Base-by-base conservation (phyloP, 1,284 basidiomycete genomes). In the Termitomyces sp. region DNA sequence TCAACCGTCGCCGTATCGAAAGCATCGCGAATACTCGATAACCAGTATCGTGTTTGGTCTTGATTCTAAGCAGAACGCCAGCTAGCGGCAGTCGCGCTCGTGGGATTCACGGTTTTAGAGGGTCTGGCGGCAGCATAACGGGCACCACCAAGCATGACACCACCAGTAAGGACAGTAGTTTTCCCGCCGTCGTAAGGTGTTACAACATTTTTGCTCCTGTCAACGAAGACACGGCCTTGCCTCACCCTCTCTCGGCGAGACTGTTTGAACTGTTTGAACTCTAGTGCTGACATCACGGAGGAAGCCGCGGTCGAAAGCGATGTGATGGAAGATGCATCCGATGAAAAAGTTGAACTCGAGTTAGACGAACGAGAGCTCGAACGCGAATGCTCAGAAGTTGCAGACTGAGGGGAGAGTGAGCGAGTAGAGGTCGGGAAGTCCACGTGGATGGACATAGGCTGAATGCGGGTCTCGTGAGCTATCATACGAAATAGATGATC, bases 141-240 rank as follows among this genome's bases (percentile, higher is more conserved):
- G 61, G 60, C 71, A 48, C 72, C 79, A 52, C 87, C 87, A 59
- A 91, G 85, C 88, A 91, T 91, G 61, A 90, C 88, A 61, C 88
- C 88, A 53, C 88, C 88, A 6, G 88, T 89, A 59, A 91, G 79
- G 50, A 90, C 88, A 39, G 88, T 90, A 54, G 88, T 91, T 77
- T 90, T 90, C 61, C 88, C 88, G 57, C 88, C 88, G 61, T 90
- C 88, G 65, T 91, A 91, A 65, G 86, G 86, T 47, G 88, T 90
- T 57, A 90, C 85, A 52, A 86, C 84, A 43, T 70, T 88, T 76
- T 84, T 90, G 63, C 81, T 71, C 24, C 76, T 77, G 68, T 91
- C 88, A 52, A 91, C 68, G 65, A 79, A 88, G 60, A 90, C 83
- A 58, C 80, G 82, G 19, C 79, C 79, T 66, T 84, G 82, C 59